Evolutionary conservation across 371 early-diverging fungal species (phyloP).

Genomic region (Batkoa obscura): DNA sequence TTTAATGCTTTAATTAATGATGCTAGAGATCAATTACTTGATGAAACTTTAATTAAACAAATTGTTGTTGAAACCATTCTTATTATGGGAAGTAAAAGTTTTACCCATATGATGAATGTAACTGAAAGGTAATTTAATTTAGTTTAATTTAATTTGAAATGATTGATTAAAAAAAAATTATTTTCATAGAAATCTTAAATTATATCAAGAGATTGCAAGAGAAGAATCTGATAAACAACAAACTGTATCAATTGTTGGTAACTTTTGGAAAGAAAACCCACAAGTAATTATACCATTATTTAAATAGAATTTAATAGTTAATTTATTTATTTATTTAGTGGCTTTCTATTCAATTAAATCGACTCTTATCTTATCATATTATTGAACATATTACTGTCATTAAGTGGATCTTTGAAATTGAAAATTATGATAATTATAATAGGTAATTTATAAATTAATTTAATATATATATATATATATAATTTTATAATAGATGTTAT

Average conservation of each 20-base stretch:
- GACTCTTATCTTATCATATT: slow-evolving; percentile 79
- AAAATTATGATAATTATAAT: not conserved
- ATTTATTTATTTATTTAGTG: slow-evolving; percentile 21
- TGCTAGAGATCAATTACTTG: not conserved
- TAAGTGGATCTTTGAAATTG: slow-evolving; percentile 44
- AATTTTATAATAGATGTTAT: not conserved
- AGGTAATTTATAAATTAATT: not conserved
- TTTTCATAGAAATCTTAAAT: slow-evolving; percentile 32
- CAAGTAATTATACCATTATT: slow-evolving; percentile 19
- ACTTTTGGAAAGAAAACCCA: slow-evolving; percentile 70
- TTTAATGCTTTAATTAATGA: not conserved
- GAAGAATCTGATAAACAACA: slow-evolving; percentile 36
- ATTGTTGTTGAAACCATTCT: slow-evolving; percentile 13
- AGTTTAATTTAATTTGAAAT: not conserved
- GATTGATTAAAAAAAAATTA: not conserved
- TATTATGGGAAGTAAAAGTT: slow-evolving; percentile 74
- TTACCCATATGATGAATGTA: slow-evolving; percentile 77
- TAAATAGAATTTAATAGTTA: not conserved
- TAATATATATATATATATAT: not conserved
- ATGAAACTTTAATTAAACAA: not conserved
- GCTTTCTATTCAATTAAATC: slow-evolving; percentile 70
- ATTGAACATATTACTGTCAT: slow-evolving; percentile 66
- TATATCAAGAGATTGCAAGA: slow-evolving; percentile 18
- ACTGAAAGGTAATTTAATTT: slow-evolving; percentile 42
- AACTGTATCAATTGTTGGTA: slow-evolving; percentile 50